phyloP scores from a whole-genome alignment of 2,329 filamentous ascomycete species.

The Aspergillus sp. region DNA sequence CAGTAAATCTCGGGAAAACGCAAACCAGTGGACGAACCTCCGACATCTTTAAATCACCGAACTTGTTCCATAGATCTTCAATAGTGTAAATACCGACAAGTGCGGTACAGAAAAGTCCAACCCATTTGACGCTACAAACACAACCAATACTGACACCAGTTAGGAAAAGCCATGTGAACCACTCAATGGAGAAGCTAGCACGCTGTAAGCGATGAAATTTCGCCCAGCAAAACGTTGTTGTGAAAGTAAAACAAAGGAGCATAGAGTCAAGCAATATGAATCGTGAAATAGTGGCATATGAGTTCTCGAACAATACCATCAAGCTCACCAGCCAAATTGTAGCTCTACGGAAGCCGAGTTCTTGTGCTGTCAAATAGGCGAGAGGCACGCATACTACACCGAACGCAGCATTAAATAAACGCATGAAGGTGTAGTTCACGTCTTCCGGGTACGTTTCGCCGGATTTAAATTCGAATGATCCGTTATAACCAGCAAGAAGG shows the following conservation, averaged over 20 bases:
- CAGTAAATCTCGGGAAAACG: constrained; percentile 19
- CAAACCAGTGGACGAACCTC: constrained; percentile 54
- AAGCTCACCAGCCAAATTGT: constrained; percentile 93
- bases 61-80: constrained; percentile 98
- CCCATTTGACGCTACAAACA: constrained; percentile 98
- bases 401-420: constrained; percentile 93
- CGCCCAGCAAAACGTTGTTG: constrained; percentile 94
- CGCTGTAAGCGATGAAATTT: constrained; percentile 89
- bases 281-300: constrained; percentile 96
- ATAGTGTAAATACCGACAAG: constrained; percentile 93
- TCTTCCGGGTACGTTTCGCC: constrained; percentile 93
- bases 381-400: constrained; percentile 89
- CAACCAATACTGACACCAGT: constrained; percentile 95
- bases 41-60: constrained; percentile 90
- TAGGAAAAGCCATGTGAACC: constrained; percentile 92
- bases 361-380: constrained; percentile 91
- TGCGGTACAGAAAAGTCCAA: constrained; percentile 92
- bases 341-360: constrained; percentile 80
- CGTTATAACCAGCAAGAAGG: constrained; percentile 96
- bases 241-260: constrained; percentile 98
- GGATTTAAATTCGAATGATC: constrained; percentile 98
- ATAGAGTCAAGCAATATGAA: constrained; percentile 99
- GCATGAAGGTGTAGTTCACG: constrained; percentile 97
- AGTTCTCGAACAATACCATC: constrained; percentile 99
- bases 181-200: constrained; percentile 83